Evolutionary conservation across 2,329 filamentous ascomycete genomes (phyloP).

Genomic region (Hysterium pulicare): DNA sequence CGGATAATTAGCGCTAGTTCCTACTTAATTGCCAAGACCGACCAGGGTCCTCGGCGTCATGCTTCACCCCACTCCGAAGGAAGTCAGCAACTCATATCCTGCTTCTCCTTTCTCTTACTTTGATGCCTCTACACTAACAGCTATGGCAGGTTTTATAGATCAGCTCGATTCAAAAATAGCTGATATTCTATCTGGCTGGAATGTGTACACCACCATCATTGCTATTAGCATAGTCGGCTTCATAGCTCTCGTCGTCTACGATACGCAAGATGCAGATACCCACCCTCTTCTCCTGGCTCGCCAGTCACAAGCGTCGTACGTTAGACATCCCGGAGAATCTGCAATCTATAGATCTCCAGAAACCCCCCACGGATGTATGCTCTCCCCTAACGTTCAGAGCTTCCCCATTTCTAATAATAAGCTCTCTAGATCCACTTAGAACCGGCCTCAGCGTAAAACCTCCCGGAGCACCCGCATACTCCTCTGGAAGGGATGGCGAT

Average conservation of each 20-base stretch:
- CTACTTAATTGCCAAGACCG: not conserved
- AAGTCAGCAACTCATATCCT: not conserved
- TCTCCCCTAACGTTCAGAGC: not conserved
- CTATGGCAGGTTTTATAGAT: conserved; percentile 52
- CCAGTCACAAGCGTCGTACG: conserved; percentile 73
- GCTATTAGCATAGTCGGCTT: conserved; percentile 63
- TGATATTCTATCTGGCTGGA: conserved; percentile 73
- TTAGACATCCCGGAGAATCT: conserved; percentile 81
- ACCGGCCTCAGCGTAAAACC: conserved; percentile 68
- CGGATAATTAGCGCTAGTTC: not conserved
- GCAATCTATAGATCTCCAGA: conserved; percentile 81
- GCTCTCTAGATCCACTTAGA: conserved; percentile 29
- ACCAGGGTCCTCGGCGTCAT: not conserved
- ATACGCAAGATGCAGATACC: conserved; percentile 76
- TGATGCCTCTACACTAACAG: conserved; percentile 9
- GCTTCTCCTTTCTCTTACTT: not conserved
- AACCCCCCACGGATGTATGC: conserved; percentile 70
- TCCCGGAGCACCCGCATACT: conserved; percentile 75
- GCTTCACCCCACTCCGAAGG: not conserved
- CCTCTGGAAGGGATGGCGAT: conserved; percentile 79
- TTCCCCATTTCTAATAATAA: conserved; percentile 16
- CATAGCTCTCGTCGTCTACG: conserved; percentile 67
- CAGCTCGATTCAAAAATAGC: conserved; percentile 70
- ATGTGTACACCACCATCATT: conserved; percentile 72
- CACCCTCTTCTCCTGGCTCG: conserved; percentile 88